Conservation (phyloP, 371 early-diverging fungal genomes). For the Dichotomocladium elegans region DNA sequence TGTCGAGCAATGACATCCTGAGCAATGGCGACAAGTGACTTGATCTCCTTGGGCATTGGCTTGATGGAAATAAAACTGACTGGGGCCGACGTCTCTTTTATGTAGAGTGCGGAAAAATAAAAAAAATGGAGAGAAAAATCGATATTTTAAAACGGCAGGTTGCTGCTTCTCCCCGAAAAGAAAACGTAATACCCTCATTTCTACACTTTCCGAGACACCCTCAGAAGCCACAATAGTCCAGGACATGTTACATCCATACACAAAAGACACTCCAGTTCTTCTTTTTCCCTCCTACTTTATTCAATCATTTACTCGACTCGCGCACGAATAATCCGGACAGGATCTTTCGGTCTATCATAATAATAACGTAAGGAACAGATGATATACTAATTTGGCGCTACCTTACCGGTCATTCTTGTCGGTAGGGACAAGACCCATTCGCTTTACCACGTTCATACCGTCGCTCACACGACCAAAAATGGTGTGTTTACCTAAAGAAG, state of each 20-base stretch:
- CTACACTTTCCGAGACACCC: no score
- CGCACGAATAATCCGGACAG: slow-evolving; percentile 32
- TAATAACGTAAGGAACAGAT: background rate
- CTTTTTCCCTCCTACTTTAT: background rate
- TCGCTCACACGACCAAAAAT: slow-evolving; percentile 69
- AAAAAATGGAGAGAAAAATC: background rate
- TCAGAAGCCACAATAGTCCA: no score
- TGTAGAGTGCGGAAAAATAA: no score
- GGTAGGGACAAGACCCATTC: slow-evolving; percentile 69
- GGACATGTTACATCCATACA: no score
- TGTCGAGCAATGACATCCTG: slow-evolving; percentile 34
- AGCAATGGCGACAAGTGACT: slow-evolving; percentile 29
- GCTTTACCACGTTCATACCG: slow-evolving; percentile 67
- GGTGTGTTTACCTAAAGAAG: slow-evolving; percentile 62
- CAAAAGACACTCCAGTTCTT: no score
- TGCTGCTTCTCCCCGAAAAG: no score
- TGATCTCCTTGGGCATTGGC: slow-evolving; percentile 27
- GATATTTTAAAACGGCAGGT: no score
- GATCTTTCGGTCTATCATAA: slow-evolving; percentile 31
- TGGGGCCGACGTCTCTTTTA: no score
- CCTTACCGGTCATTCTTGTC: slow-evolving; percentile 52
- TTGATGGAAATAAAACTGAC: no score
- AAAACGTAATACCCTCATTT: no score
- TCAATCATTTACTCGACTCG: slow-evolving; percentile 33
- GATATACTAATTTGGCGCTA: background rate